These are phyloP conservation scores for Papiliotrema terrestris DNA, from an alignment of 1,284 basidiomycete genomes.

Conservation along the genomic window DNA sequence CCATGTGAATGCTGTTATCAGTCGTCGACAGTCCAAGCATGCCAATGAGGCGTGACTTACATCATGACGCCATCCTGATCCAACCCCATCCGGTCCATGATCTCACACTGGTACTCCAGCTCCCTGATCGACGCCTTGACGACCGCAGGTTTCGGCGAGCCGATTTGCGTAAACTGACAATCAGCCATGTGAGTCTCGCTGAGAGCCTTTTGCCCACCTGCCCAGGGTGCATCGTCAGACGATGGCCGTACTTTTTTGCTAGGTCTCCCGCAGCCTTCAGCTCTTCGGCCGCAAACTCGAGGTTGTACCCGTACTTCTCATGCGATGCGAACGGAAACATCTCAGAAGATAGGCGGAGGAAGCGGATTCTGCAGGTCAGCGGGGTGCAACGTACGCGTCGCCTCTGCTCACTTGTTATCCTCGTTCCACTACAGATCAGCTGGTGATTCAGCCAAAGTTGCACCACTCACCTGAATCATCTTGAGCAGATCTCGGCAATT, in stretches of 20 bases:
- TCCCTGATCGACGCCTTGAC: conserved; percentile 72
- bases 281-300: conserved; percentile 51
- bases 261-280: conserved; percentile 60
- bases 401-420: conserved; percentile 56
- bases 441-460: not conserved
- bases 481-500: conserved; percentile 68
- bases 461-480: conserved; percentile 55
- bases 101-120: conserved; percentile 76
- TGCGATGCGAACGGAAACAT: conserved; percentile 94
- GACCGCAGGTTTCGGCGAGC: conserved; percentile 69
- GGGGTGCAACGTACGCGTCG: conserved; percentile 2
- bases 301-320: conserved; percentile 69
- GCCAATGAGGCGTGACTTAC: too few species aligned
- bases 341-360: conserved; percentile 79
- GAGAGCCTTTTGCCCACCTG: conserved; percentile 49
- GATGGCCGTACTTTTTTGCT: conserved; percentile 70
- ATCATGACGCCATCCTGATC: conserved; percentile 46
- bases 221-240: conserved; percentile 82
- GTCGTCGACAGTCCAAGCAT: too few species aligned
- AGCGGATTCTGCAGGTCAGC: conserved; percentile 57
- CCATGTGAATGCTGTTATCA: conserved; percentile 47
- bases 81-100: conserved; percentile 74
- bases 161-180: conserved; percentile 69
- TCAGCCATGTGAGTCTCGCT: not conserved
- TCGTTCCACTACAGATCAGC: conserved; percentile 67